Evolutionary conservation across 2,329 filamentous ascomycete species (phyloP).

Genomic region (Diplodia mutila): DNA sequence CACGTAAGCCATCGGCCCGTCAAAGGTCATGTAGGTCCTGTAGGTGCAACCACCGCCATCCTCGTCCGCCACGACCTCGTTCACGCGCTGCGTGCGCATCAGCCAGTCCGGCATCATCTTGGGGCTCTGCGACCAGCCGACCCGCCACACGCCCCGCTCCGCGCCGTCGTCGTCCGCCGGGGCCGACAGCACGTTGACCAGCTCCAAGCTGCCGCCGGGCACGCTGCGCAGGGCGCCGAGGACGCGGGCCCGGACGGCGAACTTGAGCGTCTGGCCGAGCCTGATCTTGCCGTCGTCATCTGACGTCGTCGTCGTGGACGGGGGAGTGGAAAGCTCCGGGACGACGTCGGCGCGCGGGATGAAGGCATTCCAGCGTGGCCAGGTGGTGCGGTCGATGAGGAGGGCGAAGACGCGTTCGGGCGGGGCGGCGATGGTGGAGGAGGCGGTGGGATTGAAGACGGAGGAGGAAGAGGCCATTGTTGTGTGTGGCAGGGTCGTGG

Average conservation of each 20-base stretch:
- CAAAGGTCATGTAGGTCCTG: slow-evolving; percentile 21
- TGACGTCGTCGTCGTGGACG: background rate
- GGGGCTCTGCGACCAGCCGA: slow-evolving; percentile 3
- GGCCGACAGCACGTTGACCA: slow-evolving; percentile 8
- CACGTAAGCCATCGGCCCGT: slow-evolving; percentile 12
- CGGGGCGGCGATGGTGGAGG: slow-evolving; percentile 10
- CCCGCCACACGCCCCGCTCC: slow-evolving; percentile 14
- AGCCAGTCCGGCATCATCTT: slow-evolving; percentile 14
- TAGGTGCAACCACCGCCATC: slow-evolving; percentile 6
- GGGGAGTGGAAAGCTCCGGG: background rate
- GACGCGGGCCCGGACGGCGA: slow-evolving; percentile 13
- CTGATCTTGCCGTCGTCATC: background rate
- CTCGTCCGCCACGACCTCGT: slow-evolving; percentile 15
- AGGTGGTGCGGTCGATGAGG: slow-evolving; percentile 22
- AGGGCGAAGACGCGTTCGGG: slow-evolving; percentile 20
- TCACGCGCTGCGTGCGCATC: slow-evolving; percentile 14
- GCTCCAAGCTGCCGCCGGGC: slow-evolving; percentile 19
- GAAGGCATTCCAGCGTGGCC: slow-evolving; percentile 24
- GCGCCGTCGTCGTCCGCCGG: background rate
- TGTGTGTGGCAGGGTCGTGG: too few species aligned
- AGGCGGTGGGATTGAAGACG: slow-evolving; percentile 20
- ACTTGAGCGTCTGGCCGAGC: slow-evolving; percentile 8
- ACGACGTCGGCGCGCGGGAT: slow-evolving; percentile 20
- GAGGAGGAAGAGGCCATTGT: slow-evolving; percentile 7
- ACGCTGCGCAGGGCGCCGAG: slow-evolving; percentile 10